phyloP scores from a whole-genome alignment of 768 basidiomycete genomes.

The Leccinum broughii region DNA sequence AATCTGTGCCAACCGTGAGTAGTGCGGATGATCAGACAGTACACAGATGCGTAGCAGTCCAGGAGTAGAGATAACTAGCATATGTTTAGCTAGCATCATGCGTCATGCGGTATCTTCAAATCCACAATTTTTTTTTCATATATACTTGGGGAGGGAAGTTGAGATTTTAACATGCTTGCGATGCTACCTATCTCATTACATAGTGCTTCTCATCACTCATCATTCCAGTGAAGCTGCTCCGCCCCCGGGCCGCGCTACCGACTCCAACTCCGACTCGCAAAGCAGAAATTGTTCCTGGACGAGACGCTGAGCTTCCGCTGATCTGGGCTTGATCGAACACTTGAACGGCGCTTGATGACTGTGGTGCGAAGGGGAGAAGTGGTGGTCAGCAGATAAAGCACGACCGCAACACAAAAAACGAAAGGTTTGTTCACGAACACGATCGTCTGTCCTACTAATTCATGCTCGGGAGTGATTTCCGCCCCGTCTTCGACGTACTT shows the following conservation, averaged over 20 bases:
- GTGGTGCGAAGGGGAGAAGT: not conserved
- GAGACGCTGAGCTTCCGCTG: not conserved
- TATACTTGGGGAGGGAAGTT: not conserved
- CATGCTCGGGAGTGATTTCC: conserved; percentile 46
- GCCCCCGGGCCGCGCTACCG: too few species aligned
- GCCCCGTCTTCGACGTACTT: conserved; percentile 42
- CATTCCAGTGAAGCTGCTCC: not conserved
- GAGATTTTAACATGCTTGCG: not conserved
- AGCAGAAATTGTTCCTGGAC: not conserved
- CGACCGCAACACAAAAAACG: not conserved
- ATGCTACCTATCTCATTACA: too few species aligned
- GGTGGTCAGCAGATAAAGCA: not conserved
- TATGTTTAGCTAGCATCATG: too few species aligned
- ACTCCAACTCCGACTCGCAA: not conserved
- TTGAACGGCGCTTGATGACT: not conserved
- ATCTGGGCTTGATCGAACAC: not conserved
- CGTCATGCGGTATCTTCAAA: too few species aligned
- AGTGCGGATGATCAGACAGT: too few species aligned
- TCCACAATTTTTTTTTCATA: too few species aligned
- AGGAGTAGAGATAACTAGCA: not conserved
- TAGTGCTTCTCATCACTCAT: not conserved
- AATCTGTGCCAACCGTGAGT: too few species aligned
- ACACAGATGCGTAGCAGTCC: not conserved
- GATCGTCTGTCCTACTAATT: conserved; percentile 17
- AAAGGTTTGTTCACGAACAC: conserved; percentile 1